Conservation (phyloP, 345 rosid genomes). For the Firmiana major region DNA sequence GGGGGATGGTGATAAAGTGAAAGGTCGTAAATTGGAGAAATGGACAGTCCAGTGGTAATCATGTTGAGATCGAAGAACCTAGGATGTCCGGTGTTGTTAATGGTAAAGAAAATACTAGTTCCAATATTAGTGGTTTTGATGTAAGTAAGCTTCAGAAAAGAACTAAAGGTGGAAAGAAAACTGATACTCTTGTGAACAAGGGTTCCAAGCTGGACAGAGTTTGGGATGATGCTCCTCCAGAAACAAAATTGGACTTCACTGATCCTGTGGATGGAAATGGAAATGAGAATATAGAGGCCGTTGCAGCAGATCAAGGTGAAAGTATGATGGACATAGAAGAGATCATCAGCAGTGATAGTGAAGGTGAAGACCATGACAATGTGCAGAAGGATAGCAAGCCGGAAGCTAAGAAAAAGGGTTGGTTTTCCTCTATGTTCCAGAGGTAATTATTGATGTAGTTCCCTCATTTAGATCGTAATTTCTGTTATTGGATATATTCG, state of each 20-base stretch:
- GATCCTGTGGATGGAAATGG: slow-evolving; percentile 60
- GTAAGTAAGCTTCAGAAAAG: slow-evolving; percentile 85
- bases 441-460: slow-evolving; percentile 40
- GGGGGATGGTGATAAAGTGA: slow-evolving; percentile 45
- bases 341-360: slow-evolving; percentile 79
- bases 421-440: slow-evolving; percentile 97
- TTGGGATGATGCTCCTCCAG: slow-evolving; percentile 84
- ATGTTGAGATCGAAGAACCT: slow-evolving; percentile 36
- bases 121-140: slow-evolving; percentile 75
- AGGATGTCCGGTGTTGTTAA: slow-evolving; percentile 49
- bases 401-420: slow-evolving; percentile 79
- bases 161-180: slow-evolving; percentile 86
- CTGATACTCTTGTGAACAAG: slow-evolving; percentile 66
- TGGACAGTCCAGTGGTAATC: slow-evolving; percentile 56
- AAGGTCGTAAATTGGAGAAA: slow-evolving; percentile 53
- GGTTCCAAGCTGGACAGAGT: slow-evolving; percentile 80
- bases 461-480: background rate
- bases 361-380: slow-evolving; percentile 72
- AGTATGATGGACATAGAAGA: slow-evolving; percentile 99
- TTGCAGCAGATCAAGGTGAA: slow-evolving; percentile 81
- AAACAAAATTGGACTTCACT: slow-evolving; percentile 78
- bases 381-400: slow-evolving; percentile 57
- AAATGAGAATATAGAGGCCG: slow-evolving; percentile 47
- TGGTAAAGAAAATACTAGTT: slow-evolving; percentile 74
- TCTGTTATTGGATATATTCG: background rate